These are phyloP conservation scores for Ailanthus altissimus DNA, from an alignment of 345 rosid genomes.

Conservation along the genomic window DNA sequence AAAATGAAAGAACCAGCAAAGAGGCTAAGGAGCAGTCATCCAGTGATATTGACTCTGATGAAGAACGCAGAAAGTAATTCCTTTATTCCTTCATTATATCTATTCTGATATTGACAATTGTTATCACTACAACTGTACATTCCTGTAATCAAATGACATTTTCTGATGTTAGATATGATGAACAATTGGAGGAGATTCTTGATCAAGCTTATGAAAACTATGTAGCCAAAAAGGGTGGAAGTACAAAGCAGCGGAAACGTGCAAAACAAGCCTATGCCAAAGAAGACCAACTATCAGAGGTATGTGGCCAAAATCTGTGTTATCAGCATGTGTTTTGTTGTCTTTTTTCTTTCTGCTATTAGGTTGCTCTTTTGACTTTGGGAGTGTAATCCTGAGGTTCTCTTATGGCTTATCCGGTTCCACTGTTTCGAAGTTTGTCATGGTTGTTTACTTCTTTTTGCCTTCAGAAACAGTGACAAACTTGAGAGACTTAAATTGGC, in stretches of 20 bases:
- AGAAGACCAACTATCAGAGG: constrained; percentile 62
- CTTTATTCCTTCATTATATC: background rate
- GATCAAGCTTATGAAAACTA: constrained; percentile 77
- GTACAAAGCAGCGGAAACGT: constrained; percentile 76
- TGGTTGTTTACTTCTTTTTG: background rate
- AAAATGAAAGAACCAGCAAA: constrained; percentile 46
- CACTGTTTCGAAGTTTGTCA: background rate
- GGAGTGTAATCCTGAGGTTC: background rate
- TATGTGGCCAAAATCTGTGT: constrained; percentile 19
- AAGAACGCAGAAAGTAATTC: constrained; percentile 65
- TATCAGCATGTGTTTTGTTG: background rate
- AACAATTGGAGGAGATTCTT: constrained; percentile 69
- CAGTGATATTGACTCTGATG: constrained; percentile 80
- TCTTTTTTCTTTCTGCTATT: background rate
- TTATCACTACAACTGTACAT: background rate
- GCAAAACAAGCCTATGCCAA: constrained; percentile 68
- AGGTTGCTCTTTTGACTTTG: background rate
- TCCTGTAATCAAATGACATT: constrained; percentile 3
- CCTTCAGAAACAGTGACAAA: no score
- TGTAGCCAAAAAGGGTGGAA: constrained; percentile 69
- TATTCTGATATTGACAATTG: constrained; percentile 11
- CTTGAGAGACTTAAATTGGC: no score
- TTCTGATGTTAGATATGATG: constrained; percentile 61
- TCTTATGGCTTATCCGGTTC: background rate
- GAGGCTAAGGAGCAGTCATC: constrained; percentile 44